These are phyloP conservation scores for Fibroporia radiculosa DNA, from an alignment of 768 basidiomycete species.

Conservation along the genomic window DNA sequence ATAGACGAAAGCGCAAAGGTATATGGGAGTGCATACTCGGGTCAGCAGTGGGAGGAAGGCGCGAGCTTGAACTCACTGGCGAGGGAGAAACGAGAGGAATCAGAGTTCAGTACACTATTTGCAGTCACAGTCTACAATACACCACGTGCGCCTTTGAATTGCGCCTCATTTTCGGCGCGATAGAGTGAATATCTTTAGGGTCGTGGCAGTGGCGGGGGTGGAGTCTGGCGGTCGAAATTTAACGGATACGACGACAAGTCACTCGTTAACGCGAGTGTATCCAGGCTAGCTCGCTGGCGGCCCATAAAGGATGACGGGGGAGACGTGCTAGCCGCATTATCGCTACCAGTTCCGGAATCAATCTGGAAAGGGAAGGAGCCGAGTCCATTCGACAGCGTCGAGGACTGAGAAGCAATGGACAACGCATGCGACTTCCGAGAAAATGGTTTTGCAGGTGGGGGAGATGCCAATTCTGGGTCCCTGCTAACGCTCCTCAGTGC, in stretches of 20 bases:
- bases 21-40: constrained; percentile 6
- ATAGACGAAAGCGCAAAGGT: constrained; percentile 15
- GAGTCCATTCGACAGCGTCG: constrained; percentile 72
- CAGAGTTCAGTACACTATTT: constrained; percentile 7
- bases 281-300: constrained; percentile 73
- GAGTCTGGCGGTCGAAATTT: constrained; percentile 44
- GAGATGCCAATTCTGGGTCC: constrained; percentile 5
- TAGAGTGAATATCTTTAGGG: not conserved
- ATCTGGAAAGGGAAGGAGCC: constrained; percentile 86
- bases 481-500: constrained; percentile 9
- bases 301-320: constrained; percentile 26
- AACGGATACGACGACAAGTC: constrained; percentile 82
- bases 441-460: constrained; percentile 36
- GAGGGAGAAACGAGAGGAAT: constrained; percentile 2
- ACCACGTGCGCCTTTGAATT: constrained; percentile 6
- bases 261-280: constrained; percentile 76
- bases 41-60: not conserved
- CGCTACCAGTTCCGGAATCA: constrained; percentile 42
- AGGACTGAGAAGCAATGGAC: constrained; percentile 70
- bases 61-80: not conserved
- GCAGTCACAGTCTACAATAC: constrained; percentile 11
- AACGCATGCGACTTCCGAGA: constrained; percentile 56
- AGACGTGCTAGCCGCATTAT: constrained; percentile 23
- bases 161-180: not conserved
- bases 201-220: constrained; percentile 11